A percentile compares a stretch with the other conserved stretches of the same genome.
Conservation (phyloP, 306 rosid species). For the Rubus parviflorus region DNA sequence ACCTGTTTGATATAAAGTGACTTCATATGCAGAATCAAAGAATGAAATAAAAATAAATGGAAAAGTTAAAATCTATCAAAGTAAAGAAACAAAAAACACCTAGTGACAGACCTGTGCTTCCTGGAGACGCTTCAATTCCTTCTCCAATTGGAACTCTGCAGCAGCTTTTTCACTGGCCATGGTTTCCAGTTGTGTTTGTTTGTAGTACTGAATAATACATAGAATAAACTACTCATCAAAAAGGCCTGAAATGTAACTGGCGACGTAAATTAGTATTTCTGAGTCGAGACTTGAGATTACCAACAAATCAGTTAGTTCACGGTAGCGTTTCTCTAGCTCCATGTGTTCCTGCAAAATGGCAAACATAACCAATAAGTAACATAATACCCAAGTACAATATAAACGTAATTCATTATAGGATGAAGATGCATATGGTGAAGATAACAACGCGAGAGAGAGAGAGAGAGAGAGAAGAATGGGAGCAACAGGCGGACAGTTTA, state of each 20-base stretch:
- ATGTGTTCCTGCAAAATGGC: slow-evolving; percentile 76
- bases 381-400: not conserved
- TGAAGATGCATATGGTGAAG: not conserved
- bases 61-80: slow-evolving; percentile 15
- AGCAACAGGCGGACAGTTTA: not conserved
- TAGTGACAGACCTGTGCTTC: slow-evolving; percentile 71
- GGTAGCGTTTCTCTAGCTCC: slow-evolving; percentile 97
- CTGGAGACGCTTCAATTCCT: slow-evolving; percentile 83
- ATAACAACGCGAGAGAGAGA: not conserved
- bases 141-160: slow-evolving; percentile 88
- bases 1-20: slow-evolving; percentile 51
- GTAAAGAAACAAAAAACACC: slow-evolving; percentile 27
- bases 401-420: not conserved
- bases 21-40: not conserved
- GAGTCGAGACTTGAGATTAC: slow-evolving; percentile 44
- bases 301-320: slow-evolving; percentile 95
- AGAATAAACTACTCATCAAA: not conserved
- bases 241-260: not conserved
- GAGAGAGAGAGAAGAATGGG: not conserved
- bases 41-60: not conserved
- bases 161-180: slow-evolving; percentile 98
- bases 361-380: slow-evolving; percentile 33
- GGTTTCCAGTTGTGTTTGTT: slow-evolving; percentile 97
- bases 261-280: slow-evolving; percentile 10
- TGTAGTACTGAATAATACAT: slow-evolving; percentile 70